These are phyloP conservation scores for Odontarrhena argentea DNA, from an alignment of 345 rosid species.

Conservation along the genomic window DNA sequence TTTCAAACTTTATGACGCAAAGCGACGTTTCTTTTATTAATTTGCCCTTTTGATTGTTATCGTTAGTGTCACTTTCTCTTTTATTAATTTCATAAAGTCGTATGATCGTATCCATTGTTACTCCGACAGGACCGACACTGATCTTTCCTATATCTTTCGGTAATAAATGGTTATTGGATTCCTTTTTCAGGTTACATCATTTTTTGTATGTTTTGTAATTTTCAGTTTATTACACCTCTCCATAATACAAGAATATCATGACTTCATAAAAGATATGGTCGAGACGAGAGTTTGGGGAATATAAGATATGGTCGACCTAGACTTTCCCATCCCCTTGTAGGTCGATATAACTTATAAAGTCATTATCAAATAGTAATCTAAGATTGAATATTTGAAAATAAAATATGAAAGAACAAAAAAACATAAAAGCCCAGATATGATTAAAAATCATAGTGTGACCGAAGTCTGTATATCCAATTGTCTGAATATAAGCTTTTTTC, in stretches of 20 bases:
- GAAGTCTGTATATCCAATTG: too few species aligned
- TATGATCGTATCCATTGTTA: slow-evolving; percentile 35
- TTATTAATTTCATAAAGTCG: slow-evolving; percentile 35
- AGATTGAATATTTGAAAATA: too few species aligned
- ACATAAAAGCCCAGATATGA: too few species aligned
- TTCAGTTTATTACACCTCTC: neutral
- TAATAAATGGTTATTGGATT: slow-evolving; percentile 37
- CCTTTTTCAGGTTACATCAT: slow-evolving; percentile 35
- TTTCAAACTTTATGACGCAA: slow-evolving; percentile 61
- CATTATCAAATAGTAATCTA: neutral
- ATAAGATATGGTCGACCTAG: slow-evolving; percentile 14
- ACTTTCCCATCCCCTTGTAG: slow-evolving; percentile 2
- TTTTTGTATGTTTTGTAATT: neutral
- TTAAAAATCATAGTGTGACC: too few species aligned
- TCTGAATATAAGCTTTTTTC: too few species aligned
- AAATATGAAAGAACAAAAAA: too few species aligned
- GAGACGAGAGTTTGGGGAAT: neutral
- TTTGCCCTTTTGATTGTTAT: slow-evolving; percentile 15
- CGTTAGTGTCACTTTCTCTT: slow-evolving; percentile 34
- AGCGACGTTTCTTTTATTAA: slow-evolving; percentile 18
- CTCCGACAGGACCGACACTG: slow-evolving; percentile 40
- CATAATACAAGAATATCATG: slow-evolving; percentile 8
- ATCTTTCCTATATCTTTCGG: slow-evolving; percentile 37
- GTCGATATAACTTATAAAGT: slow-evolving; percentile 3
- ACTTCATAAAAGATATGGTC: slow-evolving; percentile 16